These are phyloP conservation scores for Eimeria zaria DNA, from an alignment of 169 alveolate genomes.

Conservation along the genomic window DNA sequence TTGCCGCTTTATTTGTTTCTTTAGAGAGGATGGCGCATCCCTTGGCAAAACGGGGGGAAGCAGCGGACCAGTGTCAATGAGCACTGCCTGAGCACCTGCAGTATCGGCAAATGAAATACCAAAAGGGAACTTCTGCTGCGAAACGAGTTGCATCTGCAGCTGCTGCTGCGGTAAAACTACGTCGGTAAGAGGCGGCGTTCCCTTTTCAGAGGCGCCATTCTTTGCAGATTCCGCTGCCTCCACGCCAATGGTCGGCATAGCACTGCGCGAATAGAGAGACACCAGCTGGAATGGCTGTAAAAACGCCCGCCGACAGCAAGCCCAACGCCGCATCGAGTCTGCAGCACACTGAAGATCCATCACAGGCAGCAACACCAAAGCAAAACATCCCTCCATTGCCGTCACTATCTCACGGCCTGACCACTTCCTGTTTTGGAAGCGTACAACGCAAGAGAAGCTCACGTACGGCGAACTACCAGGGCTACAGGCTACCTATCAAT, in stretches of 20 bases:
- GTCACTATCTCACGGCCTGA: not conserved
- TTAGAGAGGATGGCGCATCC: conserved; percentile 27
- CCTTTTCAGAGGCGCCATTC: not conserved
- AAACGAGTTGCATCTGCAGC: not conserved
- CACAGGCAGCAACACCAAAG: conserved; percentile 6
- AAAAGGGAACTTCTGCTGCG: conserved; percentile 47
- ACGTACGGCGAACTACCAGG: not conserved
- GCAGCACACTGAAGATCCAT: conserved; percentile 35
- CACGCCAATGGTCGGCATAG: not conserved
- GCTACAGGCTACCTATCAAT: not conserved
- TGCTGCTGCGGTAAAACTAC: not conserved
- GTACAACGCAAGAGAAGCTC: not conserved
- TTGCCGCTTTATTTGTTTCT: conserved; percentile 9
- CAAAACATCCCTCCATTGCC: not conserved
- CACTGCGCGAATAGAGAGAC: not conserved
- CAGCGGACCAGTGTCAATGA: conserved; percentile 41
- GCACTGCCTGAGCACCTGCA: conserved; percentile 5
- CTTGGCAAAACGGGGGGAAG: conserved; percentile 4
- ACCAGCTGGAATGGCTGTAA: conserved; percentile 49
- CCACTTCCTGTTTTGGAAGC: not conserved
- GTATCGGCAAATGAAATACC: conserved; percentile 26
- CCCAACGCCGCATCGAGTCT: conserved; percentile 53
- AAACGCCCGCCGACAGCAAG: conserved; percentile 52
- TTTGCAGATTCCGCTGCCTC: conserved; percentile 1
- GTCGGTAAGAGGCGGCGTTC: not conserved